phyloP scores from a whole-genome alignment of 306 rosid genomes.

The Trifolium repens region DNA sequence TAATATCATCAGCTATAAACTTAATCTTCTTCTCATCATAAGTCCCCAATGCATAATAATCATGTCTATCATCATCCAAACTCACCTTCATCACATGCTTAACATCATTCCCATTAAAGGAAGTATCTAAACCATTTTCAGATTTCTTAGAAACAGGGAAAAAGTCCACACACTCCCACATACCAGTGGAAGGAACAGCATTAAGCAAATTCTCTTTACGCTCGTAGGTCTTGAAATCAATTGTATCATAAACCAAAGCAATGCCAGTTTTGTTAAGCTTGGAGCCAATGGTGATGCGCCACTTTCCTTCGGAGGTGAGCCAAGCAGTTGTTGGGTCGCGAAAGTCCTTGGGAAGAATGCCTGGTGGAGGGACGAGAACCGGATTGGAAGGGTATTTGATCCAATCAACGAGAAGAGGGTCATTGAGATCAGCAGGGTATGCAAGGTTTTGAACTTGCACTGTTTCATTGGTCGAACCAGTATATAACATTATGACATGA shows the following conservation, averaged over 20 bases:
- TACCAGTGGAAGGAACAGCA: conserved; percentile 78
- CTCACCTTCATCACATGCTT: conserved; percentile 89
- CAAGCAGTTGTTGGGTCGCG: conserved; percentile 96
- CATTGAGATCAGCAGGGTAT: conserved; percentile 69
- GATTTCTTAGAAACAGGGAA: conserved; percentile 61
- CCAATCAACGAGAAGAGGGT: conserved; percentile 85
- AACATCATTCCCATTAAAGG: conserved; percentile 60
- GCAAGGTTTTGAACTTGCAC: conserved; percentile 91
- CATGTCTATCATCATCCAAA: conserved; percentile 75
- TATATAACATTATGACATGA: conserved; percentile 76
- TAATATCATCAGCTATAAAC: conserved; percentile 65
- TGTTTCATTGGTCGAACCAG: conserved; percentile 80
- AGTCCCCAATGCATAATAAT: conserved; percentile 80
- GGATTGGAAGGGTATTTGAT: conserved; percentile 78
- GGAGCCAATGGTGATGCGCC: conserved; percentile 83
- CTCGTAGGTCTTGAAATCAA: conserved; percentile 70
- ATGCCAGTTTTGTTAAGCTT: conserved; percentile 74
- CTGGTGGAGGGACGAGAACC: conserved; percentile 79
- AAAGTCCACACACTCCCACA: conserved; percentile 98
- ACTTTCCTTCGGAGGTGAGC: conserved; percentile 73
- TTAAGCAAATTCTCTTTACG: conserved; percentile 57
- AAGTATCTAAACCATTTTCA: conserved; percentile 68
- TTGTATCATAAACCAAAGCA: conserved; percentile 74
- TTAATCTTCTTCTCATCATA: conserved; percentile 64
- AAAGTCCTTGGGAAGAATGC: conserved; percentile 64